phyloP scores from a whole-genome alignment of 192 early-diverging fungal genomes.

The Rhizophagus sp. region DNA sequence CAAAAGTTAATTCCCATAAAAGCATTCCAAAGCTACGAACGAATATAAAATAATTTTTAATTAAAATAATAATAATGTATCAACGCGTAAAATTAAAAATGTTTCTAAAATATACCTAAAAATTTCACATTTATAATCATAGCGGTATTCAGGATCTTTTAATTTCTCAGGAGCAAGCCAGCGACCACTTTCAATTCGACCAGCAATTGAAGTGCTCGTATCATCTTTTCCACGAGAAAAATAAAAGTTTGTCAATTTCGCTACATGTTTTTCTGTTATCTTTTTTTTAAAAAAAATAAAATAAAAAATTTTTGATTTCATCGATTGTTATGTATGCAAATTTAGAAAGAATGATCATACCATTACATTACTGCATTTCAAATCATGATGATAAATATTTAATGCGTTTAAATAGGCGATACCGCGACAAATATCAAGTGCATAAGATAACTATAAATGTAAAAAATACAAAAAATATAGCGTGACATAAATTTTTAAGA shows the following conservation, averaged over 20 bases:
- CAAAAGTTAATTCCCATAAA: slow-evolving; percentile 9
- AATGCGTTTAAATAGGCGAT: slow-evolving; percentile 9
- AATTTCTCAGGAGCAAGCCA: slow-evolving; percentile 32
- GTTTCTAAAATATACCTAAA: neutral
- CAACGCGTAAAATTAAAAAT: no score
- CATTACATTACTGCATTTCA: slow-evolving; percentile 24
- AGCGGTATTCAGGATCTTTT: neutral
- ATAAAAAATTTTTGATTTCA: no score
- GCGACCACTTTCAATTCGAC: neutral
- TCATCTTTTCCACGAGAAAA: neutral
- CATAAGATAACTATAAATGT: neutral
- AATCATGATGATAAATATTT: slow-evolving; percentile 24
- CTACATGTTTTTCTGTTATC: neutral
- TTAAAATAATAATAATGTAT: no score
- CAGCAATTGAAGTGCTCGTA: neutral
- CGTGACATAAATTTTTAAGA: neutral
- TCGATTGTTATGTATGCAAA: no score
- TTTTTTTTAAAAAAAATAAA: neutral
- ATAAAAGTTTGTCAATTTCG: slow-evolving; percentile 26
- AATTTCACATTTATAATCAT: slow-evolving; percentile 30
- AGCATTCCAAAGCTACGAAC: slow-evolving; percentile 11
- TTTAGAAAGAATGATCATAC: neutral
- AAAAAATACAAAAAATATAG: neutral
- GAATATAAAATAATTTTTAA: no score
- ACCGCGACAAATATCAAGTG: slow-evolving; percentile 25